These are phyloP conservation scores for Rasamsonia emersonii DNA, from an alignment of 2,329 filamentous ascomycete species.

Conservation along the genomic window DNA sequence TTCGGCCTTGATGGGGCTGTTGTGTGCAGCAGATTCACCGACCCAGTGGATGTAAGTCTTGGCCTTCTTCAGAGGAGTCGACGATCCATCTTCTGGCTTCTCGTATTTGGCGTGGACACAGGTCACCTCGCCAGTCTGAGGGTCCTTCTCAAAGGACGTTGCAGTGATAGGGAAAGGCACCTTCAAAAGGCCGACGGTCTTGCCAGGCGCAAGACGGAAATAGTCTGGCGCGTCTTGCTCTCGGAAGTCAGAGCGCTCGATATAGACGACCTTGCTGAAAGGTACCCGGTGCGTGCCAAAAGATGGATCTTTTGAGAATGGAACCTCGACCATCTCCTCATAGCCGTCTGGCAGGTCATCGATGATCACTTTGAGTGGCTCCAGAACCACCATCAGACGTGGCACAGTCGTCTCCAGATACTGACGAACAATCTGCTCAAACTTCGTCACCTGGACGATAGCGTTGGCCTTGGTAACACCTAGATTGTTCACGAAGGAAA, in stretches of 20 bases:
- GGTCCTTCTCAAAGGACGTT: constrained; percentile 59
- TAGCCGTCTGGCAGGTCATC: constrained; percentile 67
- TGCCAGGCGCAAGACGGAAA: constrained; percentile 68
- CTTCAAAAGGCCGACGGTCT: constrained; percentile 65
- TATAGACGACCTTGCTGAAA: constrained; percentile 73
- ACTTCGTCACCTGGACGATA: constrained; percentile 70
- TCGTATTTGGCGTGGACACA: constrained; percentile 61
- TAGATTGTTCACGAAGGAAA: constrained; percentile 84
- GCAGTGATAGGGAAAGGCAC: constrained; percentile 62
- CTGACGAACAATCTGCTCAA: constrained; percentile 75
- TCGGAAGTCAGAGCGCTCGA: constrained; percentile 71
- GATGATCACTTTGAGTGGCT: constrained; percentile 74
- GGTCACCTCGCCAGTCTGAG: constrained; percentile 54
- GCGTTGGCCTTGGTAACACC: constrained; percentile 77
- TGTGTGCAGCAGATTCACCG: constrained; percentile 55
- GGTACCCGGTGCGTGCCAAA: constrained; percentile 47
- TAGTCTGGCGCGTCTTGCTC: constrained; percentile 64
- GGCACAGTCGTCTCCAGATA: constrained; percentile 86
- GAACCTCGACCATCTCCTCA: constrained; percentile 55
- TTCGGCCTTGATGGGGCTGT: constrained; percentile 55
- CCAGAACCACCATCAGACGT: constrained; percentile 78
- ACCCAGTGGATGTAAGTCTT: constrained; percentile 91
- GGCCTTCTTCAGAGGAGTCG: constrained; percentile 52
- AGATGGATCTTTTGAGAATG: constrained; percentile 67
- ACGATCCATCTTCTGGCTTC: constrained; percentile 55